Base-by-base conservation (phyloP, 2,329 filamentous ascomycete species). In the Penicillium sp. region DNA sequence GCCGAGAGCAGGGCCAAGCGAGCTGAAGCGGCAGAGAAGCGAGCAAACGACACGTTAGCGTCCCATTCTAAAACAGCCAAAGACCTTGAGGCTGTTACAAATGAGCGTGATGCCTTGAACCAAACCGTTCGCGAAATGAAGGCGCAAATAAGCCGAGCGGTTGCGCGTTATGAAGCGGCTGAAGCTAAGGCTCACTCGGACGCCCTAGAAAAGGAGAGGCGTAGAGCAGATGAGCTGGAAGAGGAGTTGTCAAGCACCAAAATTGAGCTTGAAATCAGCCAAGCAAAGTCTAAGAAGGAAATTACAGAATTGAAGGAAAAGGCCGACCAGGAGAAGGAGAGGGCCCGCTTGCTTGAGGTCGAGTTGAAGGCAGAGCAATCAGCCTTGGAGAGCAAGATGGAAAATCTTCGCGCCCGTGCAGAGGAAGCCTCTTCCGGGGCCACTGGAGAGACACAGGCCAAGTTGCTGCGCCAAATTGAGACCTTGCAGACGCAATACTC, bases 401-500 rank as follows among this genome's bases (percentile, higher is more conserved):
- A 99, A 76, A 86, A 90, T 8, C 88, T 97, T 78, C 89, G 95
- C 57, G 86, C 88, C 17, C 86, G 90, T 35, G 92, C 91, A 1
- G 95, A 99, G 77, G 95, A 99, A 75, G 91, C 88, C 0, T 92
- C 92, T 1, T 94, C 92, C 2, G 90, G 91, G 15, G 87, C 87
- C 14, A 87, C 88, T 5, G 90, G 92, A 14, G 91, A 96, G 71
- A 87, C 90, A 0, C 92, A 96, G 69, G 90, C 90, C 45, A 98
- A 97, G 75, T 82, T 98, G 42, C 82, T 98, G 45, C 88, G 95
- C 42, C 96, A 99, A 76, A 90, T 99, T 55, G 95, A 99, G 79
- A 97, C 91, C 0, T 79, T 99, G 39, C 95, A 99, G 76, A 95
- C 91, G 6, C 96, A 99, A 74, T 96, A 99, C 76, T 88, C 92